These are phyloP conservation scores for Nemania abortiva DNA, from an alignment of 2,329 filamentous ascomycete genomes.

Conservation along the genomic window DNA sequence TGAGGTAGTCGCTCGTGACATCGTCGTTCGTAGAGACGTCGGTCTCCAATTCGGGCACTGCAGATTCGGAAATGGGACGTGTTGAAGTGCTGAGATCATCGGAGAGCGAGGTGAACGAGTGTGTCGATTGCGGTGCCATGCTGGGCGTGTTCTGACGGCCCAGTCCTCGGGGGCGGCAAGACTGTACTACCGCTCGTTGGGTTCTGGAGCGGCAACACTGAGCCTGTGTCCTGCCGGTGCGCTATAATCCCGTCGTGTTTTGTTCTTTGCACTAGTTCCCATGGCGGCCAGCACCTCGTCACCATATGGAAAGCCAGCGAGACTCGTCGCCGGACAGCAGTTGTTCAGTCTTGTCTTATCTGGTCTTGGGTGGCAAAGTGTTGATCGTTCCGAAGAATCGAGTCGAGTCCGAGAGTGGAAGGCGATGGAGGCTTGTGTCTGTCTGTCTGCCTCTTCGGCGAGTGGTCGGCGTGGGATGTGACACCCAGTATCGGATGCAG, in stretches of 20 bases:
- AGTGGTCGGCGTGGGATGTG: background rate
- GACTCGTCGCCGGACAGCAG: conserved; percentile 11
- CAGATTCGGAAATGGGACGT: conserved; percentile 42
- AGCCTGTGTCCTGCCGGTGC: conserved; percentile 38
- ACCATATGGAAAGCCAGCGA: conserved; percentile 28
- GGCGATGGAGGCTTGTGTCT: conserved; percentile 2
- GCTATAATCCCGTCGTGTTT: conserved; percentile 38
- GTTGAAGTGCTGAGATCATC: conserved; percentile 42
- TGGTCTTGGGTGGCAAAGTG: background rate
- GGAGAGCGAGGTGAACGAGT: conserved; percentile 44
- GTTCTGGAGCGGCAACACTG: conserved; percentile 37
- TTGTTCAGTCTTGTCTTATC: background rate
- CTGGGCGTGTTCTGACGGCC: conserved; percentile 34
- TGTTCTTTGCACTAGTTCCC: conserved; percentile 41
- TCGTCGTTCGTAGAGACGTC: conserved; percentile 50
- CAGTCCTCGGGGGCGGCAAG: conserved; percentile 33
- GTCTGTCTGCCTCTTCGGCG: conserved; percentile 10
- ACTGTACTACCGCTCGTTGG: conserved; percentile 36
- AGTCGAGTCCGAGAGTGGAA: background rate
- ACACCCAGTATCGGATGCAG: conserved; percentile 9
- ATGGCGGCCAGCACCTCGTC: conserved; percentile 42
- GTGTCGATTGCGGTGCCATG: conserved; percentile 47
- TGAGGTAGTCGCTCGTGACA: conserved; percentile 49
- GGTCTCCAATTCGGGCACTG: conserved; percentile 48
- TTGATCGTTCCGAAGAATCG: background rate